A percentile compares a stretch with the other conserved stretches of the same genome.
These are phyloP conservation scores for Citrus reticulata DNA, from an alignment of 345 rosid genomes.

Conservation along the genomic window DNA sequence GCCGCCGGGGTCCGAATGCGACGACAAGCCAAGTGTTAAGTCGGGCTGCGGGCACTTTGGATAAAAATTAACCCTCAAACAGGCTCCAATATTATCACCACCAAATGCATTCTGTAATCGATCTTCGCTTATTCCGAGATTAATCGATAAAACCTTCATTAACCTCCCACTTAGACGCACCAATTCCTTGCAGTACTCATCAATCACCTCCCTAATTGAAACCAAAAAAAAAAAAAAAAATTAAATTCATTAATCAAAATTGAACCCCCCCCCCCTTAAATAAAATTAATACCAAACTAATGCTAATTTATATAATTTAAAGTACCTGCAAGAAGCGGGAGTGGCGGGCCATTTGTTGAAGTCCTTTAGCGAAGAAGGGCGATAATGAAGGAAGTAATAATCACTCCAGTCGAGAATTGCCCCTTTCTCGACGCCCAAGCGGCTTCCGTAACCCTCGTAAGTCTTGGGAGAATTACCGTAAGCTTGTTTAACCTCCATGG, in stretches of 20 bases:
- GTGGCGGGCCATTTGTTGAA: constrained; percentile 72
- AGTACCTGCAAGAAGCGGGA: constrained; percentile 65
- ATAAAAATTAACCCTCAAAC: constrained; percentile 80
- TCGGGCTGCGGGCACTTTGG: constrained; percentile 95
- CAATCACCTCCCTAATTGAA: constrained; percentile 58
- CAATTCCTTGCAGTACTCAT: constrained; percentile 65
- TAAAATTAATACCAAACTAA: too few relatives aligned
- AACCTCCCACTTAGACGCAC: constrained; percentile 55
- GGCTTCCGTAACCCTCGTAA: constrained; percentile 92
- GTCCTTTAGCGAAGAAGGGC: constrained; percentile 55
- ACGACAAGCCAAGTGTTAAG: constrained; percentile 72
- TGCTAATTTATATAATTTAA: background rate
- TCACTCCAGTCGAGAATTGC: constrained; percentile 98
- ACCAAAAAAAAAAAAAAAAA: background rate
- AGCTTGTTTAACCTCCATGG: constrained; percentile 58
- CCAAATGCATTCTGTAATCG: constrained; percentile 70
- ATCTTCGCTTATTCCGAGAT: constrained; percentile 53
- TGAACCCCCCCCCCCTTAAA: too few relatives aligned
- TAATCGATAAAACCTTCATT: constrained; percentile 67
- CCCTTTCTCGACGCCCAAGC: constrained; percentile 76
- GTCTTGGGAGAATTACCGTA: constrained; percentile 75
- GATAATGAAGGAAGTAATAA: constrained; percentile 75
- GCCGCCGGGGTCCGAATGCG: constrained; percentile 96
- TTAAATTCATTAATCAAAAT: background rate
- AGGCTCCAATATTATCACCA: constrained; percentile 66